phyloP scores from a whole-genome alignment of 371 early-diverging fungal species.

The Mucor saturninus region DNA sequence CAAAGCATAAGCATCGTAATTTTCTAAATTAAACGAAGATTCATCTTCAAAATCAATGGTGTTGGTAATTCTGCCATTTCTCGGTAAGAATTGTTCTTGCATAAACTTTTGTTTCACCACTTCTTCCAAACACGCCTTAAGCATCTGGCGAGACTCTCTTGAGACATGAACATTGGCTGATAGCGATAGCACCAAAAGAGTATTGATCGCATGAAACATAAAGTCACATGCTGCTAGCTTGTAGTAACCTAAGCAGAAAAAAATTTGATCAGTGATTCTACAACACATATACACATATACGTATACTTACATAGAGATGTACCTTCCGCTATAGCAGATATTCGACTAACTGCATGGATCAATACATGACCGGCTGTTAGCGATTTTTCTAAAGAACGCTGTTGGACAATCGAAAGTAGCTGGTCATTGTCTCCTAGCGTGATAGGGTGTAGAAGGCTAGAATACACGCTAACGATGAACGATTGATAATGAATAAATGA shows the following conservation, averaged over 20 bases:
- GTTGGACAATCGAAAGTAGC: constrained; percentile 10
- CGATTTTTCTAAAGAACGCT: constrained; percentile 11
- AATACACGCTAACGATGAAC: constrained; percentile 7
- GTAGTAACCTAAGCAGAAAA: constrained; percentile 10
- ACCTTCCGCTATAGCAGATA: background rate
- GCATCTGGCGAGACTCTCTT: constrained; percentile 9
- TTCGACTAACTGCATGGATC: constrained; percentile 4
- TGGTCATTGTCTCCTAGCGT: constrained; percentile 4
- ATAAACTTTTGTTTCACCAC: background rate
- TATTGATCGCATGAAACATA: constrained; percentile 15
- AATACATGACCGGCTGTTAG: constrained; percentile 5
- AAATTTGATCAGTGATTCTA: too few relatives aligned
- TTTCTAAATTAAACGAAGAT: constrained; percentile 2
- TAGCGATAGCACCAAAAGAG: background rate
- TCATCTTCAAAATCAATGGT: background rate
- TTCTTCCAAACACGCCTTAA: background rate
- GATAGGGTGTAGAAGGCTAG: constrained; percentile 21
- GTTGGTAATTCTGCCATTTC: background rate
- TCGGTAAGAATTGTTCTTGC: background rate
- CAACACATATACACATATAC: too few relatives aligned
- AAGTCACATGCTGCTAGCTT: background rate
- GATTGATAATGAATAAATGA: constrained; percentile 15
- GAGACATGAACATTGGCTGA: constrained; percentile 5
- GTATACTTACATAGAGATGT: constrained; percentile 14
- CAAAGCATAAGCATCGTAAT: constrained; percentile 14